These are phyloP conservation scores for Hymenotorrendiella dingleyae DNA, from an alignment of 2,329 filamentous ascomycete genomes.

Conservation along the genomic window DNA sequence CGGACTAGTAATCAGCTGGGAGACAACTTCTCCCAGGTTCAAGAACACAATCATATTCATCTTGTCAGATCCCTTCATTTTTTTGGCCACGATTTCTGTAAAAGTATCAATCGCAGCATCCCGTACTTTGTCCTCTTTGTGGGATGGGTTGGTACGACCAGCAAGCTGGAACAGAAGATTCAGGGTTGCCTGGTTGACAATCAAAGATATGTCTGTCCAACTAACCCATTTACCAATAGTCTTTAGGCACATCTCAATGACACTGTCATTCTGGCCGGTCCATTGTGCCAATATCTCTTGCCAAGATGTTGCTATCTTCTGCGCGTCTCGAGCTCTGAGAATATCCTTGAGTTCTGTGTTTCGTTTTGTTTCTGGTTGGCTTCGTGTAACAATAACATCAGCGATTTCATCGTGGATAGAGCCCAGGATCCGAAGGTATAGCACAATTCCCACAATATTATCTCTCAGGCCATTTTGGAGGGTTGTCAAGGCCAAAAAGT, in stretches of 20 bases:
- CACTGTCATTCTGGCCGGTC: constrained; percentile 55
- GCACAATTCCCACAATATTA: constrained; percentile 69
- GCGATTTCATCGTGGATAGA: constrained; percentile 97
- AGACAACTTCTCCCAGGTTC: constrained; percentile 78
- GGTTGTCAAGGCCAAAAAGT: constrained; percentile 73
- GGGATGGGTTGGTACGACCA: constrained; percentile 58
- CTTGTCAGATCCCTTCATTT: constrained; percentile 93
- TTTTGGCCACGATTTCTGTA: constrained; percentile 94
- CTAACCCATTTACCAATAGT: constrained; percentile 96
- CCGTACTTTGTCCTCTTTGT: constrained; percentile 70
- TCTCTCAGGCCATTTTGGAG: constrained; percentile 54
- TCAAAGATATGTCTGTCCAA: constrained; percentile 94
- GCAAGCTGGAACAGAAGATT: constrained; percentile 80
- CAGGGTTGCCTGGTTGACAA: constrained; percentile 87
- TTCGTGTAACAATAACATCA: constrained; percentile 77
- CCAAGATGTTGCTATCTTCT: constrained; percentile 85
- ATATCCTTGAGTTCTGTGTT: constrained; percentile 90
- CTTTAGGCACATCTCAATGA: constrained; percentile 84
- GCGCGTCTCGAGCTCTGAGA: constrained; percentile 78
- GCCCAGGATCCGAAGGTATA: constrained; percentile 83
- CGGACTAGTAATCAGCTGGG: constrained; percentile 78
- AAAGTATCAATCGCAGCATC: constrained; percentile 92
- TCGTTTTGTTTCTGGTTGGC: constrained; percentile 72
- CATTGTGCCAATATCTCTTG: constrained; percentile 79
- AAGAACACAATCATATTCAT: constrained; percentile 89